A percentile compares a stretch with the other conserved stretches of the same genome.
Conservation (phyloP, 1,284 basidiomycete genomes). For the Puccinia brachypodii region DNA sequence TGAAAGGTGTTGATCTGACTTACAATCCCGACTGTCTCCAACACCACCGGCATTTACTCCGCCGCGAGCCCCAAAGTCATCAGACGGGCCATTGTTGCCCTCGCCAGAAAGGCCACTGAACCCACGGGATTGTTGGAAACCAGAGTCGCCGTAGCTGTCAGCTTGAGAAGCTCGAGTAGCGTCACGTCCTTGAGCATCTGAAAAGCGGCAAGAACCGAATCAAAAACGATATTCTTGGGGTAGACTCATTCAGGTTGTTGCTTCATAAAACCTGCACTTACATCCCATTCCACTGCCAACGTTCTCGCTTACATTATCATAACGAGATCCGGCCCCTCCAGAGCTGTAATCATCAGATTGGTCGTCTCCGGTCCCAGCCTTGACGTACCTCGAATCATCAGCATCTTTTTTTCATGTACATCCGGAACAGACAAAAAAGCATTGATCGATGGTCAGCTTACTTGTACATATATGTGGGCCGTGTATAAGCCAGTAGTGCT, state of each 20-base stretch:
- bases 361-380: background rate
- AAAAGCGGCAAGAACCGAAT: background rate
- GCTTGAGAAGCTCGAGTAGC: conserved; percentile 12
- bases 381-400: background rate
- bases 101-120: background rate
- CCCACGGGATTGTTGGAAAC: background rate
- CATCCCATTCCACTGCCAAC: background rate
- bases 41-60: conserved; percentile 16
- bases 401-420: background rate
- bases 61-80: conserved; percentile 2
- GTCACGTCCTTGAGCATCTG: conserved; percentile 9
- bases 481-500: background rate
- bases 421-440: background rate
- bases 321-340: background rate
- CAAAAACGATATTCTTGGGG: background rate
- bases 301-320: background rate
- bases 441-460: background rate
- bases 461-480: background rate
- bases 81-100: background rate
- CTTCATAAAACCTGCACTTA: background rate
- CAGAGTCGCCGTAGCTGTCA: conserved; percentile 23
- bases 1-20: background rate
- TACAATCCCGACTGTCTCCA: conserved; percentile 22
- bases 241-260: background rate
- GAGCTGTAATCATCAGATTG: conserved; percentile 5